Evolutionary conservation across 169 alveolate genomes (phyloP), one percentile per base, ranked within the genome.

Genomic region (Plasmodium malariae): DNA sequence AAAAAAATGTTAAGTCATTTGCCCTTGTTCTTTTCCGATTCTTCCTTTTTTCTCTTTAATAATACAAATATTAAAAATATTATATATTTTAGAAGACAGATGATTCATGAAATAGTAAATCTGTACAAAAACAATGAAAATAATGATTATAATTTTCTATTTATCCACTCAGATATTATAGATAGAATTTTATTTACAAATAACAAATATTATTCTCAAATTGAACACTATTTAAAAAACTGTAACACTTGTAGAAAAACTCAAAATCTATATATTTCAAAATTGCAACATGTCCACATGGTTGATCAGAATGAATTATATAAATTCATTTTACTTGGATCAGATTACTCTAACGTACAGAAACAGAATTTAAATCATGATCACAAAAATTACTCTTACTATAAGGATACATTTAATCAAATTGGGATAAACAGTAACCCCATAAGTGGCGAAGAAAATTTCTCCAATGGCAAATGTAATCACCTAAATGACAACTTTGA

Each of bases 21-120:
- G 32, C 91, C 91, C 4, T 45, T 83, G 28, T 17, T 24, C 9
- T 83, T 67, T 59, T 12, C 68, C 4, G 91, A 83, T 28, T 68
- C 72, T 9, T 83, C 91, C 1, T 83, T 83, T 68, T 59, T 36
- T 51, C 85, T 83, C 36, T 83, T 83, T 59, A 83, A 83, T 45
- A 83, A 69, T 48, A 17, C 37, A 4, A 67, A 49, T 55, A 83
- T 83, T n/a, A 65, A 67, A 83, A 83, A 83, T 68, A 83, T 83
- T 19, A 55, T 83, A 37, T 69, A 67, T 51, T 83, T 67, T 40
- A 67, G 91, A 71, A 83, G 60, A 60, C 83, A 83, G 24, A 83
- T 83, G 91, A 57, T 83, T 14, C 85, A 68, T 45, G 91, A 83
- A 67, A 34, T 83, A 21, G 21, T 83, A 54, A 69, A 83, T 54